Base-by-base conservation (phyloP, 78 protist genomes). In the Dictyostelium intermedium region DNA sequence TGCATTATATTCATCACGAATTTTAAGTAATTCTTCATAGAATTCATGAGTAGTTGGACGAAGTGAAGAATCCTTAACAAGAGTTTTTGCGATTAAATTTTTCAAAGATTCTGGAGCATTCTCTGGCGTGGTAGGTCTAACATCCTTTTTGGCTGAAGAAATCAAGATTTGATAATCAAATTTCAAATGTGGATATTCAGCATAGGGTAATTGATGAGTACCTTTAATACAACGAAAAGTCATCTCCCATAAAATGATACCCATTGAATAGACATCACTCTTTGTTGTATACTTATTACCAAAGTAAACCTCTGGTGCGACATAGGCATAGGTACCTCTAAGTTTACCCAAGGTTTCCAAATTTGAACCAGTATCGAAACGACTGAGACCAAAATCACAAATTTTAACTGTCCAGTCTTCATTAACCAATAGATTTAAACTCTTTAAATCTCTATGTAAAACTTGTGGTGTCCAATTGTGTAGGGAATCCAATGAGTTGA, bases 211-310 rank as follows among this genome's bases (percentile, higher is more conserved):
- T 66, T 86, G 96, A 66, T 93, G 85, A 7, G 60, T 56, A 45
- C 92, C 92, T 45, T 61, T 86, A 25, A 93, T 10, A 20, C 87
- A 78, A 73, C 96, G 79, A 30, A 86, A 93, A 4, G 83, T 77
- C 96, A 93, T 93, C 84, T 93, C 96, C 96, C 96, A 93, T 2
- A 93, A 13, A 60, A 83, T 84, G 70, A 93, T 86, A 37, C 96
- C 96, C 92, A 93, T 84, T 61, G 92, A 85, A 73, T 80, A 93
- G 60, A 93, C 96, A 63, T 93, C 96, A 34, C 84, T 76, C 73
- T 93, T 93, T 25, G 82, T 37, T 2, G 96, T 93, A 81, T 84
- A 93, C 50, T 93, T 85, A 37, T 60, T 84, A 16, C 96, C 96
- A 78, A 84, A 84, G 47, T 85, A 93, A 47, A 95, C 91, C 34